Conservation (phyloP, 2,329 filamentous ascomycete species). For the Fusarium sp. region DNA sequence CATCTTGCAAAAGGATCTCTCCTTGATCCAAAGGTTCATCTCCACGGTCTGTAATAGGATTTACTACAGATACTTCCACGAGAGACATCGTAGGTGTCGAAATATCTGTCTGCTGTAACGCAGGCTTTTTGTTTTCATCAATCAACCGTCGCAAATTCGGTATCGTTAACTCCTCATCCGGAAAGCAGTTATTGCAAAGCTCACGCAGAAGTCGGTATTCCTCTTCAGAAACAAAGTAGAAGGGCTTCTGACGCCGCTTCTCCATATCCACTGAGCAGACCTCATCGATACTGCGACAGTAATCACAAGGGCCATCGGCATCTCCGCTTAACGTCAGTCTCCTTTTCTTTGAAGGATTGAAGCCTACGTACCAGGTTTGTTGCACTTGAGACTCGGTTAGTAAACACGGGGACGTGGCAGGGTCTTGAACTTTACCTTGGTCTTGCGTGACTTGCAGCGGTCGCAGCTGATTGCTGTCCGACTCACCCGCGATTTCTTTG, state of each 20-base stretch:
- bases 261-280: not conserved
- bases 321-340: not conserved
- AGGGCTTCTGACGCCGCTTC: not conserved
- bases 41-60: not conserved
- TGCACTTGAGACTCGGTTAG: not conserved
- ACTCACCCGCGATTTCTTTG: not conserved
- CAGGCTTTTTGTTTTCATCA: not conserved
- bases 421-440: not conserved
- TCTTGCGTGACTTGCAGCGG: not conserved
- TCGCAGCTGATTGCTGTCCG: not conserved
- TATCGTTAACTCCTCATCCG: not conserved
- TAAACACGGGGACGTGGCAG: not conserved
- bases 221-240: not conserved
- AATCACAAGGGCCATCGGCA: not conserved
- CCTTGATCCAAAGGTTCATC: not conserved
- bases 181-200: not conserved
- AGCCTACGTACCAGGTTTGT: not conserved
- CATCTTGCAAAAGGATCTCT: rapidly evolving
- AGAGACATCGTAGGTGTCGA: not conserved
- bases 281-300: constrained; percentile 1
- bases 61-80: not conserved
- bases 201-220: rapidly evolving
- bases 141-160: not conserved
- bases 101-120: not conserved
- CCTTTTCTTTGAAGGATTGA: not conserved